Evolutionary conservation across 1,139 yeast genomes (phyloP).

Genomic region (Hanseniaspora gamundiae): DNA sequence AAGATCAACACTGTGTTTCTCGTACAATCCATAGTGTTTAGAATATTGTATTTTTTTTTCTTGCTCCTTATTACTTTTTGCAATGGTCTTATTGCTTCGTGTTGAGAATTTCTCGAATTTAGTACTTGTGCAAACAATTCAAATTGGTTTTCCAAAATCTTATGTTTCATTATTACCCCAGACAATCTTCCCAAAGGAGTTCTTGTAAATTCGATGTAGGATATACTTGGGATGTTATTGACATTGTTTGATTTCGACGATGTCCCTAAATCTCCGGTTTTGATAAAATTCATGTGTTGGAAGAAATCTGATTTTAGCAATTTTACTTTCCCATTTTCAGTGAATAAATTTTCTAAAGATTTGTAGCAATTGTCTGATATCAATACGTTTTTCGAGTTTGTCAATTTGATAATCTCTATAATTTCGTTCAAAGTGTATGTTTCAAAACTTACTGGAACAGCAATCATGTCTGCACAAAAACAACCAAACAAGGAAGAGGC

Average conservation of each 20-base stretch:
- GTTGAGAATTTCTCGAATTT: conserved; percentile 41
- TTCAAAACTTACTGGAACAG: conserved; percentile 81
- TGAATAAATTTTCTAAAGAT: conserved; percentile 49
- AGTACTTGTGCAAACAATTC: conserved; percentile 57
- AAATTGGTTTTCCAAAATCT: conserved; percentile 85
- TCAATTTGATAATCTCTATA: conserved; percentile 54
- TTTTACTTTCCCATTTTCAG: conserved; percentile 30
- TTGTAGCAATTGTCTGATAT: conserved; percentile 71
- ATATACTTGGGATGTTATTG: conserved; percentile 62
- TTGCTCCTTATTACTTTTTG: conserved; percentile 8
- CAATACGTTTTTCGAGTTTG: conserved; percentile 67
- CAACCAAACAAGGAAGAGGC: conserved; percentile 82
- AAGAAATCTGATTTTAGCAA: conserved; percentile 40
- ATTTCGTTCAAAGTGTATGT: conserved; percentile 54
- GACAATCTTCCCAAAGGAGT: conserved; percentile 85
- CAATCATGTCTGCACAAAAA: conserved; percentile 85
- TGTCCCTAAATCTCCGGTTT: conserved; percentile 78
- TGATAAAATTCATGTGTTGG: conserved; percentile 49
- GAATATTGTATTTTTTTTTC: conserved; percentile 27
- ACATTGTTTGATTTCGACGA: conserved; percentile 54
- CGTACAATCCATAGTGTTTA: conserved; percentile 76
- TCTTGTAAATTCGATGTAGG: conserved; percentile 85
- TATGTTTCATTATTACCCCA: conserved; percentile 87
- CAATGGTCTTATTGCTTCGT: conserved; percentile 4
- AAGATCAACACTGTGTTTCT: conserved; percentile 80